phyloP scores from a whole-genome alignment of 768 basidiomycete species.

The Trametes cingulata region DNA sequence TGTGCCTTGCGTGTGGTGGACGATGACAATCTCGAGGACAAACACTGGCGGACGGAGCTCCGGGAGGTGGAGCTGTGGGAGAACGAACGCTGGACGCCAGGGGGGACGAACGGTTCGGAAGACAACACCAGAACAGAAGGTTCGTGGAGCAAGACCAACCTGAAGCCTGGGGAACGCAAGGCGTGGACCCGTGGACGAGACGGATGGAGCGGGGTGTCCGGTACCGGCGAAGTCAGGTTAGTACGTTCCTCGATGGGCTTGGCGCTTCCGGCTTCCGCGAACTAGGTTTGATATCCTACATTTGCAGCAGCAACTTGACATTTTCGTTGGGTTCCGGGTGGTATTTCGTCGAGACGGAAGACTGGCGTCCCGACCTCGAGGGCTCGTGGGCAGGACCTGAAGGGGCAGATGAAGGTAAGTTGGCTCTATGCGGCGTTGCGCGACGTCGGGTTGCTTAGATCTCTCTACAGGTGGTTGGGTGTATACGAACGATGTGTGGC shows the following conservation, averaged over 20 bases:
- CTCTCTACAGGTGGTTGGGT: slow-evolving; percentile 67
- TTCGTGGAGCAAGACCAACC: slow-evolving; percentile 40
- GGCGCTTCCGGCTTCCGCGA: neutral
- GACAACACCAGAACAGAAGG: slow-evolving; percentile 24
- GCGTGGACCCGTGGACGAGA: slow-evolving; percentile 75
- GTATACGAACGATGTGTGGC: slow-evolving; percentile 79
- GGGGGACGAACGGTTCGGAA: slow-evolving; percentile 10
- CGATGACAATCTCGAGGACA: slow-evolving; percentile 64
- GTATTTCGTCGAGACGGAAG: slow-evolving; percentile 74
- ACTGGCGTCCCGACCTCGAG: slow-evolving; percentile 69
- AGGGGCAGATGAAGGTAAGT: slow-evolving; percentile 38
- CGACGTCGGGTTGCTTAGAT: slow-evolving; percentile 21
- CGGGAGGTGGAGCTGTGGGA: slow-evolving; percentile 76
- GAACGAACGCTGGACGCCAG: slow-evolving; percentile 62
- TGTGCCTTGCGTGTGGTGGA: slow-evolving; percentile 47
- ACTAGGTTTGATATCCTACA: neutral
- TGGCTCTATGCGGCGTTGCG: neutral
- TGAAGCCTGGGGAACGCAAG: slow-evolving; percentile 47
- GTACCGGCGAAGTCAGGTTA: slow-evolving; percentile 63
- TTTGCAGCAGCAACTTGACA: slow-evolving; percentile 71
- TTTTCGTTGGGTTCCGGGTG: slow-evolving; percentile 76
- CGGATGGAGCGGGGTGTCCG: slow-evolving; percentile 63
- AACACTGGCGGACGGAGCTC: slow-evolving; percentile 64
- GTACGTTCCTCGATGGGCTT: slow-evolving; percentile 25
- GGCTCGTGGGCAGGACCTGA: slow-evolving; percentile 53